These are phyloP conservation scores for Hypoxylon sp. DNA, from an alignment of 2,329 filamentous ascomycete genomes.

Conservation along the genomic window DNA sequence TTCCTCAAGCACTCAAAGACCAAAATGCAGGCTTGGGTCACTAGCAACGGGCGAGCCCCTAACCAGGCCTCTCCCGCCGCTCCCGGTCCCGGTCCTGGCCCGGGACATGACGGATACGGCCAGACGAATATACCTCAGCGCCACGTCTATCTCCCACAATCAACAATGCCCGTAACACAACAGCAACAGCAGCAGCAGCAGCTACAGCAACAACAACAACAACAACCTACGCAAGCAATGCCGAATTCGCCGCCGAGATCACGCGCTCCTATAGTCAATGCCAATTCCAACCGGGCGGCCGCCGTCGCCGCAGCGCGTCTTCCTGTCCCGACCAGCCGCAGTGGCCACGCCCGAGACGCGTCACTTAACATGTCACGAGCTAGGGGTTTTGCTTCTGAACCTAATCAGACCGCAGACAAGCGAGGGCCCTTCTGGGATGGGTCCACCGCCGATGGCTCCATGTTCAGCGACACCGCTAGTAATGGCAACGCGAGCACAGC, in stretches of 20 bases:
- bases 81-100: slow-evolving; percentile 20
- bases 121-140: slow-evolving; percentile 32
- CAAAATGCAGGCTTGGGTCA: slow-evolving; percentile 48
- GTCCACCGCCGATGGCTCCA: slow-evolving; percentile 46
- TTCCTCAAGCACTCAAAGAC: slow-evolving; percentile 46
- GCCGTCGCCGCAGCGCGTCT: slow-evolving; percentile 34
- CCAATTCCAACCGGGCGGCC: slow-evolving; percentile 40
- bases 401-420: slow-evolving; percentile 34
- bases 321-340: slow-evolving; percentile 33
- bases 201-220: too few species aligned
- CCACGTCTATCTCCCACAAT: slow-evolving; percentile 35
- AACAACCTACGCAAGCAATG: slow-evolving; percentile 14
- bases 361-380: slow-evolving; percentile 36
- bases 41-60: slow-evolving; percentile 40
- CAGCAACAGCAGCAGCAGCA: too few species aligned
- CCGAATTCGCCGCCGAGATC: slow-evolving; percentile 41
- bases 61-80: slow-evolving; percentile 37
- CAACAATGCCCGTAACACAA: too few species aligned
- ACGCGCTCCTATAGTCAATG: slow-evolving; percentile 43
- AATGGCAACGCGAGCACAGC: slow-evolving; percentile 41
- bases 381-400: slow-evolving; percentile 39
- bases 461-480: slow-evolving; percentile 47
- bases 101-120: slow-evolving; percentile 33
- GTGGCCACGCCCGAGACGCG: slow-evolving; percentile 38
- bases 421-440: slow-evolving; percentile 46